Base-by-base conservation (phyloP, 129 eudicot species). In the Centella asiatica region DNA sequence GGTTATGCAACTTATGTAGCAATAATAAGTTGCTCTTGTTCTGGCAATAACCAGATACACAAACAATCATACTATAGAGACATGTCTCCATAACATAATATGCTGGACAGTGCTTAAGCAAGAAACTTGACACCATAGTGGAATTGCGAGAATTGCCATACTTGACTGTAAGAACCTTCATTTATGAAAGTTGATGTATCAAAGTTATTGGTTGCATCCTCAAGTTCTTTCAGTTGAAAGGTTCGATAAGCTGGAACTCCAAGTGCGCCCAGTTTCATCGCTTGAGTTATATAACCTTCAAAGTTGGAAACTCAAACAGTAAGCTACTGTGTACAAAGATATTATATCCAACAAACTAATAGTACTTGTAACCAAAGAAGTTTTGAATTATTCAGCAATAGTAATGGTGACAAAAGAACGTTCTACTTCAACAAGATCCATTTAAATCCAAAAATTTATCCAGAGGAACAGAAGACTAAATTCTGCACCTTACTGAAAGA, bases 191-290 rank as follows among this genome's bases (percentile, higher is more conserved):
- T 72, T 27, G 74, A 58, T 19, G 49, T 37, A 56, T 74, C 68
- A 69, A 86, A 86, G 64, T 82, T 80, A 60, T 70, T 70, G 26
- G 95, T 79, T 40, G 95, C 95, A 72, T 86, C 95, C 64, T 40
- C 68, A 20, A 86, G 68, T 60, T 86, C 86, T 60, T 85, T 85
- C 28, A 79, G 31, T 37, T 75, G 78, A 65, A 76, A 86, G 27
- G 83, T 77, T 32, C 89, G 78, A 72, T 86, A 86, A 27, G 80
- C 53, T 4, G 81, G 67, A 63, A 69, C 36, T 9, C 86, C 84
- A 6, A 70, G 80, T 23, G 80, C 59, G 63, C 95, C 86, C 40
- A 82, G 58, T 74, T 86, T 86, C 77, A 65, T 82, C 9, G 95
- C 75, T 57, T 80, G 80, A 18, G 89, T 79, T 40, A 80, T 82